Percentiles rank a stretch among this genome's conserved stretches.
Conservation (phyloP, 2,329 filamentous ascomycete species). For the Torrubiellomyces zombiae region DNA sequence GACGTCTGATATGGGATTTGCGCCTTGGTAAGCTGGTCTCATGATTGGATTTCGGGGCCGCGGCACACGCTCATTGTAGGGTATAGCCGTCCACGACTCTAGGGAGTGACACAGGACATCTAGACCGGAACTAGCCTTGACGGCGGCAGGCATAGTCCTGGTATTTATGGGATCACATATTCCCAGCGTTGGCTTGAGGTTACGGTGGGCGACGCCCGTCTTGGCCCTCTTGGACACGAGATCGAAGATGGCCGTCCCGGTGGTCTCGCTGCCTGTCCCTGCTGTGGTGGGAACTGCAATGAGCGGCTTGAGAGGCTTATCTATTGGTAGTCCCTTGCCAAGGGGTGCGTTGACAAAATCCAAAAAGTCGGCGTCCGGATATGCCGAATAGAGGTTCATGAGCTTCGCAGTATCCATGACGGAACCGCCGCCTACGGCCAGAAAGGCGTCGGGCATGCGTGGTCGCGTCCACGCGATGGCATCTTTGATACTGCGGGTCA, state of each 20-base stretch:
- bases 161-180: conserved; percentile 82
- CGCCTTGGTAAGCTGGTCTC: conserved; percentile 86
- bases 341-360: conserved; percentile 96
- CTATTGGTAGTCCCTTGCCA: conserved; percentile 67
- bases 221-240: conserved; percentile 79
- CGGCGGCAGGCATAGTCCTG: conserved; percentile 83
- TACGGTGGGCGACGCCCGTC: conserved; percentile 88
- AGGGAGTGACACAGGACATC: conserved; percentile 92
- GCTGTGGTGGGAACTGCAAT: conserved; percentile 73
- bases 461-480: conserved; percentile 78
- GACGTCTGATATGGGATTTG: conserved; percentile 94
- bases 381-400: conserved; percentile 91
- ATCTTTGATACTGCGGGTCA: conserved; percentile 50
- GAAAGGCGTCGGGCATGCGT: conserved; percentile 69
- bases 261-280: conserved; percentile 83
- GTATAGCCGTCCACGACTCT: conserved; percentile 96
- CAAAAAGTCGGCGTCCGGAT: conserved; percentile 82
- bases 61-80: conserved; percentile 71
- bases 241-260: conserved; percentile 95
- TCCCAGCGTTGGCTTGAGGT: conserved; percentile 85
- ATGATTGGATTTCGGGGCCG: conserved; percentile 79
- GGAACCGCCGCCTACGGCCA: conserved; percentile 78
- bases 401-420: conserved; percentile 98
- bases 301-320: conserved; percentile 53
- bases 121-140: conserved; percentile 79